Percentiles rank a stretch among this genome's conserved stretches.
Conservation (phyloP, 2,329 filamentous ascomycete genomes). For the Xylariales sp. region DNA sequence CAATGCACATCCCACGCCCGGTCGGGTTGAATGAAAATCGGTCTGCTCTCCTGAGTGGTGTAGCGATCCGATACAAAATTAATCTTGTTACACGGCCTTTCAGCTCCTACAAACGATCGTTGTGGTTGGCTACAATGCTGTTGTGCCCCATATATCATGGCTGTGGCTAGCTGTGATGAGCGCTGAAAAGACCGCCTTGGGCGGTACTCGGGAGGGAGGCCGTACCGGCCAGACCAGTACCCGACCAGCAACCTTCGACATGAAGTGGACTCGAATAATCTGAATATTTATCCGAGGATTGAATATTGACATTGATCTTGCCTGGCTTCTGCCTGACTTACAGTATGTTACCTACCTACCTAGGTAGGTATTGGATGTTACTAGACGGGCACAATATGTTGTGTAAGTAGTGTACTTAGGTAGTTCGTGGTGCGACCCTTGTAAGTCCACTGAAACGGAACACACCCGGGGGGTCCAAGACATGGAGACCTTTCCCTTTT, state of each 20-base stretch:
- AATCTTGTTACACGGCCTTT: conserved; percentile 30
- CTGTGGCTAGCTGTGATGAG: not conserved
- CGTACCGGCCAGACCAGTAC: not conserved
- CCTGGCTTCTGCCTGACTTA: not conserved
- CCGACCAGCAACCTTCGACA: not conserved
- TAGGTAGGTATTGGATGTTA: not conserved
- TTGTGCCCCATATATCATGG: not conserved
- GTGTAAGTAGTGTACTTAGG: no score
- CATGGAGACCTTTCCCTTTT: conserved; percentile 18
- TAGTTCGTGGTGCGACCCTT: not conserved
- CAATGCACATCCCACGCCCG: not conserved
- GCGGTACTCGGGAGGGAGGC: no score
- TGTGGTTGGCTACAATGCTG: not conserved
- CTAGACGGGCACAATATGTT: no score
- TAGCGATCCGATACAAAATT: conserved; percentile 21
- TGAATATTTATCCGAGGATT: not conserved
- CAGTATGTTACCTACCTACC: no score
- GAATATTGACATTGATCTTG: not conserved
- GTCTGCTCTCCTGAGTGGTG: conserved; percentile 30
- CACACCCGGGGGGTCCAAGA: not conserved
- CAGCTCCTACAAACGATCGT: conserved; percentile 22
- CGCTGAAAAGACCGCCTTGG: conserved; percentile 1
- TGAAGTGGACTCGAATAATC: not conserved
- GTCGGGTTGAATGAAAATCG: not conserved
- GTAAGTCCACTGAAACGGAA: conserved; percentile 8